A percentile compares a stretch with the other conserved stretches of the same genome.
Conservation (phyloP, 208 protist species). For the Leishmania mexicana region DNA sequence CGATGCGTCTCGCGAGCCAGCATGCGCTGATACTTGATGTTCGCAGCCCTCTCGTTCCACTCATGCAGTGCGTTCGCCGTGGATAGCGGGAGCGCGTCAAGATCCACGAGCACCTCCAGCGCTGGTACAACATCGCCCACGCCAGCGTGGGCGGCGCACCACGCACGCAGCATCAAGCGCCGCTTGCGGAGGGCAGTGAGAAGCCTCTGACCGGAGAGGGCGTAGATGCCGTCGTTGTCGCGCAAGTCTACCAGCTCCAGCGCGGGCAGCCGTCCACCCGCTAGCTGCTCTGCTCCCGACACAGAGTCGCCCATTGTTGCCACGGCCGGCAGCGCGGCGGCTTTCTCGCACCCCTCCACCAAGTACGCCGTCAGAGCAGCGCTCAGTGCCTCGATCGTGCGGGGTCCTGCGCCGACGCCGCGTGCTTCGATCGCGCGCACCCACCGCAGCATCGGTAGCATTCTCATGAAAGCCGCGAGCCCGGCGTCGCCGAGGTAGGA, state of each 20-base stretch:
- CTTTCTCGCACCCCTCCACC: conserved; percentile 20
- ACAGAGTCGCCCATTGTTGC: neutral
- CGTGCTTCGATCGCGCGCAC: conserved; percentile 51
- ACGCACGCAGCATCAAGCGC: conserved; percentile 9
- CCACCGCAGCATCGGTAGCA: conserved; percentile 69
- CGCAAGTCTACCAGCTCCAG: conserved; percentile 29
- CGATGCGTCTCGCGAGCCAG: neutral
- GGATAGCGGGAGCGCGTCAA: conserved; percentile 3
- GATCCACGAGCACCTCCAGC: conserved; percentile 23
- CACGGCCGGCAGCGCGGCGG: neutral
- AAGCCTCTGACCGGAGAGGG: conserved; percentile 14
- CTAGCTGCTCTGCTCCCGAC: conserved; percentile 7
- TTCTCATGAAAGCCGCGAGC: conserved; percentile 61
- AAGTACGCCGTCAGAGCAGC: conserved; percentile 17
- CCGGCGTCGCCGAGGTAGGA: conserved; percentile 80
- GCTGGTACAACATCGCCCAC: conserved; percentile 10
- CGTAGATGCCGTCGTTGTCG: conserved; percentile 25
- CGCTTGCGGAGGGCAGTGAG: conserved; percentile 20
- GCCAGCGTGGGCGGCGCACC: conserved; percentile 6
- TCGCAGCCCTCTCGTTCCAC: conserved; percentile 23
- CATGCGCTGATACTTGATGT: conserved; percentile 7
- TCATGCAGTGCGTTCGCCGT: conserved; percentile 8
- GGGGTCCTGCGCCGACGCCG: conserved; percentile 48
- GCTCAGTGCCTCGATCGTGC: conserved; percentile 35
- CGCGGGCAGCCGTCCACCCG: conserved; percentile 23